These are phyloP conservation scores for Penicillium canariense DNA, from an alignment of 495 filamentous ascomycete species.

Conservation along the genomic window DNA sequence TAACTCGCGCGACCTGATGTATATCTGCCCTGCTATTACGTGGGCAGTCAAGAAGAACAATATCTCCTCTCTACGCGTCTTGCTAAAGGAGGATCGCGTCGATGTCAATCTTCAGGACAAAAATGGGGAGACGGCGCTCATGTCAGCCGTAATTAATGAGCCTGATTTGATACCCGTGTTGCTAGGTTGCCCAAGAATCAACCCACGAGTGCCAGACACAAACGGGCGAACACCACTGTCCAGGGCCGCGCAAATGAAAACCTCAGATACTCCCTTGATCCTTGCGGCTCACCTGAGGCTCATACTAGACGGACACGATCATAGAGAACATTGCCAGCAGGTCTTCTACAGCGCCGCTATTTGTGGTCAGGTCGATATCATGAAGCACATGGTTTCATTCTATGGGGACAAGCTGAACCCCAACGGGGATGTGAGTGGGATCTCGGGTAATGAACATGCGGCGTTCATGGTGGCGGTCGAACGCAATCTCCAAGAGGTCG, in stretches of 20 bases:
- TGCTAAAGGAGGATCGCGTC: slow-evolving; percentile 18
- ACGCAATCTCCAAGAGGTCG: slow-evolving; percentile 14
- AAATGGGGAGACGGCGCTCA: slow-evolving; percentile 19
- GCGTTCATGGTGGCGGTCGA: slow-evolving; percentile 22
- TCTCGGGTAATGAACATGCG: slow-evolving; percentile 16
- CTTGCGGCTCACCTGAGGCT: slow-evolving; percentile 22
- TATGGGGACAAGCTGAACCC: slow-evolving; percentile 22
- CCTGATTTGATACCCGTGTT: slow-evolving; percentile 10
- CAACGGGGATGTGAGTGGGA: slow-evolving; percentile 9
- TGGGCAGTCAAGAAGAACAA: slow-evolving; percentile 37
- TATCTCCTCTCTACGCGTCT: slow-evolving; percentile 20
- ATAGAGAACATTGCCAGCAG: slow-evolving; percentile 20
- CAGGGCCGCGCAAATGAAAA: neutral
- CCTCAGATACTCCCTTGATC: slow-evolving; percentile 4
- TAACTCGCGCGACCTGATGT: slow-evolving; percentile 20
- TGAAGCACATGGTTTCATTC: slow-evolving; percentile 18
- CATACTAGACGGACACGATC: slow-evolving; percentile 18
- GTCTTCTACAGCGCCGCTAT: slow-evolving; percentile 27
- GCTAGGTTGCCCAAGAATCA: slow-evolving; percentile 7
- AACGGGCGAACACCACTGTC: slow-evolving; percentile 22
- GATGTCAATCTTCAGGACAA: slow-evolving; percentile 26
- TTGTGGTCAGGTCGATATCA: slow-evolving; percentile 20
- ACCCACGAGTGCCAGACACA: slow-evolving; percentile 18
- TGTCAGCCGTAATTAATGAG: slow-evolving; percentile 12
- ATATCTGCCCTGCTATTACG: slow-evolving; percentile 33